Percentiles rank a stretch among this genome's conserved stretches.
Conservation (phyloP, 1,139 yeast genomes). For the Candida sanyaensis region DNA sequence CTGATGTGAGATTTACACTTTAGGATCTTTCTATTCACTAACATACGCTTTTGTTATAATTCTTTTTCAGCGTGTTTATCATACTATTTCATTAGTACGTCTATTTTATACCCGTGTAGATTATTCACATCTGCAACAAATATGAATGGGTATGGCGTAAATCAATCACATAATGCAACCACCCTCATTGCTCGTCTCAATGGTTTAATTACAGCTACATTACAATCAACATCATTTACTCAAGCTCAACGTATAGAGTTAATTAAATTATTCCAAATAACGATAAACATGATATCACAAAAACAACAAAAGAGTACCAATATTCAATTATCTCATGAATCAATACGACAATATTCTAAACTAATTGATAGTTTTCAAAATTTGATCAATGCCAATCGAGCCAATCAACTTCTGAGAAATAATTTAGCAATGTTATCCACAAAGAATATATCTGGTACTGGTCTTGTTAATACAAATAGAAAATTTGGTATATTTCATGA, state of each 20-base stretch:
- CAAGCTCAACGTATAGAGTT: conserved; percentile 4
- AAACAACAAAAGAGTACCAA: background rate
- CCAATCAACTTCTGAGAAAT: background rate
- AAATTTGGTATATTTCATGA: conserved; percentile 9
- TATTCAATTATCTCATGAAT: background rate
- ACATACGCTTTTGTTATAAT: no score
- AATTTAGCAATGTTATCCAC: background rate
- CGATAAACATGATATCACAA: conserved; percentile 4
- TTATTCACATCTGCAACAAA: background rate
- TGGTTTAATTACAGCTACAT: background rate
- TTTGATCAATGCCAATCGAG: background rate
- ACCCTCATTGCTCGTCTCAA: background rate
- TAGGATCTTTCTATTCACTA: no score
- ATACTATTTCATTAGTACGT: no score
- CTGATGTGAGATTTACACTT: no score
- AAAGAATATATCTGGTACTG: background rate
- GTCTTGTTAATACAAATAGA: background rate
- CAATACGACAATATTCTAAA: background rate
- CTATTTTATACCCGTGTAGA: no score
- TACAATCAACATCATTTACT: background rate
- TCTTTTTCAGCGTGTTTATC: no score
- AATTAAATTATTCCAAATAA: conserved; percentile 6
- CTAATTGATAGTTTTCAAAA: conserved; percentile 3
- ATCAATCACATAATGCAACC: background rate
- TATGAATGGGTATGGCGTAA: background rate